Evolutionary conservation across 495 filamentous ascomycete genomes (phyloP), one percentile per base, ranked within the genome.

Genomic region (Trichoderma orchidacearum): DNA sequence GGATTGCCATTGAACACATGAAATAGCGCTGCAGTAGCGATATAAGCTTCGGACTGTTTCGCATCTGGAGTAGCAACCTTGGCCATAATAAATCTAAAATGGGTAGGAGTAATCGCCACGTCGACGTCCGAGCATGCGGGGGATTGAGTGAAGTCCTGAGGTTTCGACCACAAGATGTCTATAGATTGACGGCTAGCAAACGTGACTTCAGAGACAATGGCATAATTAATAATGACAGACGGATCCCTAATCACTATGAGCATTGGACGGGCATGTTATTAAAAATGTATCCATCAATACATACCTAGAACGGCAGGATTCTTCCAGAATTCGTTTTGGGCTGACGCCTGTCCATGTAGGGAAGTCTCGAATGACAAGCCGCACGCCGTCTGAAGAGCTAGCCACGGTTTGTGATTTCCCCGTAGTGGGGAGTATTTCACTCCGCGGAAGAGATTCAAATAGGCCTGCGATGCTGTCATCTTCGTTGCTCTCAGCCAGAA

Each of bases 31-130:
- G 82, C 74, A 1, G 91, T 95, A 4, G 88, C 87, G 41, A 95
- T 80, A 61, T 83, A 96, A 8, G 81, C 81, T 66, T 96, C 90
- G 8, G 92, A 90, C 65, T 98, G 93, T 59, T 82, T 81, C 1
- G 74, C 48, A 45, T 85, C 85, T 0, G 89, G 84, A 9, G 90
- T 85, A n/a, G 89, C 82, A 36, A 94, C 66, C 0, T 77, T 72
- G 12, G 72, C 74, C 90, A 95, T 95, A 32, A 83, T 85, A 55
- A 90, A 79, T 54, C 66, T 64, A 17, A 71, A 73, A 30, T 72
- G 70, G 0, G 62, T 70, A 12, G 72, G 68, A 4, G 64, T 68
- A 17, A 67, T 64, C 35, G 68, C 71, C 12, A 67, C 67, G n/a
- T 80, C 73, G 18, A 79, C 63, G 23, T 71, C 68, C 15, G 70